Evolutionary conservation across 768 basidiomycete genomes (phyloP).

Genomic region (Pisolithus microcarpus): DNA sequence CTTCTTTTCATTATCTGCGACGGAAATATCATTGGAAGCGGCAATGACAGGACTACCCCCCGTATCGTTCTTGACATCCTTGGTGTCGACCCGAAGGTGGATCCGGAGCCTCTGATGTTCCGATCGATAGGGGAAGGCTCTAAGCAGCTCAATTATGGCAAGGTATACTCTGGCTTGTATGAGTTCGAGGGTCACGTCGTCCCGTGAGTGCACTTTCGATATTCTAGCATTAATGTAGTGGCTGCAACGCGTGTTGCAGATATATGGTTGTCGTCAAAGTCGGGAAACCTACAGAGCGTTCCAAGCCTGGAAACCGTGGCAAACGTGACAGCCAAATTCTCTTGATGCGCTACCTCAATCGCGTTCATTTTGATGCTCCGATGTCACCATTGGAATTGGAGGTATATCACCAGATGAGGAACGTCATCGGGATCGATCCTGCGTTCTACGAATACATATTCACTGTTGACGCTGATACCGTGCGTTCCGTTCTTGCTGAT

Average conservation of each 20-base stretch:
- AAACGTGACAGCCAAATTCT: slow-evolving; percentile 94
- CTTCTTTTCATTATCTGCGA: slow-evolving; percentile 91
- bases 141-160: slow-evolving; percentile 87
- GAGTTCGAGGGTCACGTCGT: slow-evolving; percentile 94
- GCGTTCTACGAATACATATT: slow-evolving; percentile 98
- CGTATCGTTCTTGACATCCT: slow-evolving; percentile 89
- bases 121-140: slow-evolving; percentile 88
- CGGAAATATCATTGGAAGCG: slow-evolving; percentile 91
- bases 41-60: slow-evolving; percentile 89
- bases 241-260: slow-evolving; percentile 30
- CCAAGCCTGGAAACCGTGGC: slow-evolving; percentile 89
- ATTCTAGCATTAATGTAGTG: background rate
- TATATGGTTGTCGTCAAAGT: slow-evolving; percentile 93
- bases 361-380: slow-evolving; percentile 89
- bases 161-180: slow-evolving; percentile 90
- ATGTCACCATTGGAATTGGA: slow-evolving; percentile 94
- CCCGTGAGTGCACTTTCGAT: slow-evolving; percentile 50
- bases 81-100: slow-evolving; percentile 81
- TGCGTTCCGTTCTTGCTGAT: slow-evolving; percentile 22
- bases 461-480: slow-evolving; percentile 93
- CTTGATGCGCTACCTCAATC: slow-evolving; percentile 84
- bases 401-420: slow-evolving; percentile 96
- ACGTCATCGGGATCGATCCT: slow-evolving; percentile 94
- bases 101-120: slow-evolving; percentile 89
- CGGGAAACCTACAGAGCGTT: slow-evolving; percentile 88